Percentiles rank a stretch among this genome's conserved stretches.
phyloP scores from a whole-genome alignment of 1,139 yeast genomes.

The Magnusiomyces ingens region DNA sequence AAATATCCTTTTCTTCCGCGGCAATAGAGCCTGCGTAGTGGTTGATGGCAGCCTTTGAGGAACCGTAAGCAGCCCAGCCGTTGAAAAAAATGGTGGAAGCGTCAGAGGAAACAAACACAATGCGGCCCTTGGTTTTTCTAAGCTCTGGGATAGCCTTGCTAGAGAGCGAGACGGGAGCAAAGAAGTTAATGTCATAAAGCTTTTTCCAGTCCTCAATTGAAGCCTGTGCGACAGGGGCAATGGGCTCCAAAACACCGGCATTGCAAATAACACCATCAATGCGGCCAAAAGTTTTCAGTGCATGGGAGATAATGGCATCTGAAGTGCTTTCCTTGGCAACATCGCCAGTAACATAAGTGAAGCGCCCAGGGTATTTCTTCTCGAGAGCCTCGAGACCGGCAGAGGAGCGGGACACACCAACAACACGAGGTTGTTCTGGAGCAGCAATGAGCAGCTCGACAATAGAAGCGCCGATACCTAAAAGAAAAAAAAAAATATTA shows the following conservation, averaged over 20 bases:
- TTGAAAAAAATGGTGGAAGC: conserved; percentile 56
- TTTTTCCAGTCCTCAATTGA: conserved; percentile 52
- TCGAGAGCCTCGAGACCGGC: conserved; percentile 40
- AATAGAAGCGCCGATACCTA: conserved; percentile 73
- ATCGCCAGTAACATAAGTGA: conserved; percentile 49
- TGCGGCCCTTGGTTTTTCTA: conserved; percentile 48
- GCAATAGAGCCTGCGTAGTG: conserved; percentile 63
- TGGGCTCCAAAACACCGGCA: conserved; percentile 87
- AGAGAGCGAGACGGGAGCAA: conserved; percentile 62
- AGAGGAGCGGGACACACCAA: conserved; percentile 68
- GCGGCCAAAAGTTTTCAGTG: conserved; percentile 49
- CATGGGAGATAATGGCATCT: conserved; percentile 41
- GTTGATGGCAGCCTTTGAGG: conserved; percentile 84
- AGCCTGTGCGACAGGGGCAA: conserved; percentile 46
- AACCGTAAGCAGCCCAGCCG: conserved; percentile 89
- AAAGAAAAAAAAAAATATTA: background rate
- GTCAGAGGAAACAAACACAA: conserved; percentile 79
- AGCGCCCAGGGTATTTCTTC: conserved; percentile 14
- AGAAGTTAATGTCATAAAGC: conserved; percentile 70
- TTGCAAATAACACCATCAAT: conserved; percentile 71
- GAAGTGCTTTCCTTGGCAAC: conserved; percentile 42
- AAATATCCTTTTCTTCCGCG: conserved; percentile 55
- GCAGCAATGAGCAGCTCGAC: conserved; percentile 47
- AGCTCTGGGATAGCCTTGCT: conserved; percentile 50
- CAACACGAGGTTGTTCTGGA: conserved; percentile 38